phyloP scores from a whole-genome alignment of 345 rosid species.

The Brassica cretica region DNA sequence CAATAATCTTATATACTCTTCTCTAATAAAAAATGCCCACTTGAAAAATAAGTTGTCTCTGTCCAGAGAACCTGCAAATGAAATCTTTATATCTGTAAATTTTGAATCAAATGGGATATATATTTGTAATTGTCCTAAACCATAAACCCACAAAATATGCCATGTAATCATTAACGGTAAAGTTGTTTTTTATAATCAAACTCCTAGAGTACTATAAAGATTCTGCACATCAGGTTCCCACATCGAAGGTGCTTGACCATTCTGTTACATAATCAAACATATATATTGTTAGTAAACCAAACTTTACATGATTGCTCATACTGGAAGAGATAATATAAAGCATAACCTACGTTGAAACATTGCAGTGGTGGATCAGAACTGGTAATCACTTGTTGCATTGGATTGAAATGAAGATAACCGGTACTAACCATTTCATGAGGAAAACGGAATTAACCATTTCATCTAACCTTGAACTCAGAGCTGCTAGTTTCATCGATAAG shows the following conservation, averaged over 20 bases:
- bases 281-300: not conserved
- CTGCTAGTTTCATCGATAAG: conserved; percentile 94
- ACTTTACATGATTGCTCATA: not conserved
- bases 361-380: conserved; percentile 41
- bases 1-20: too few species aligned
- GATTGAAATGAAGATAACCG: conserved; percentile 54
- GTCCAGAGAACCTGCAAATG: conserved; percentile 20
- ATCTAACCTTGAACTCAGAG: conserved; percentile 76
- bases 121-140: not conserved
- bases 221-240: conserved; percentile 73
- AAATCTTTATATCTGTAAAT: not conserved
- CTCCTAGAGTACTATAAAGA: conserved; percentile 55
- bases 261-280: conserved; percentile 44
- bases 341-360: conserved; percentile 15
- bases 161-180: not conserved
- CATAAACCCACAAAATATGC: not conserved
- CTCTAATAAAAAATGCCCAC: not conserved
- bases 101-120: not conserved
- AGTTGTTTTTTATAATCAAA: conserved; percentile 44
- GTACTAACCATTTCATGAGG: conserved; percentile 34
- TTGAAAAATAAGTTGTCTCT: not conserved
- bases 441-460: conserved; percentile 22
- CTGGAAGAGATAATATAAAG: not conserved
- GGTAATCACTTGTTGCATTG: conserved; percentile 50
- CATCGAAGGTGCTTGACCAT: conserved; percentile 47